A percentile compares a stretch with the other conserved stretches of the same genome.
phyloP scores from a whole-genome alignment of 2,329 filamentous ascomycete genomes.

The Laburnicola sp. region DNA sequence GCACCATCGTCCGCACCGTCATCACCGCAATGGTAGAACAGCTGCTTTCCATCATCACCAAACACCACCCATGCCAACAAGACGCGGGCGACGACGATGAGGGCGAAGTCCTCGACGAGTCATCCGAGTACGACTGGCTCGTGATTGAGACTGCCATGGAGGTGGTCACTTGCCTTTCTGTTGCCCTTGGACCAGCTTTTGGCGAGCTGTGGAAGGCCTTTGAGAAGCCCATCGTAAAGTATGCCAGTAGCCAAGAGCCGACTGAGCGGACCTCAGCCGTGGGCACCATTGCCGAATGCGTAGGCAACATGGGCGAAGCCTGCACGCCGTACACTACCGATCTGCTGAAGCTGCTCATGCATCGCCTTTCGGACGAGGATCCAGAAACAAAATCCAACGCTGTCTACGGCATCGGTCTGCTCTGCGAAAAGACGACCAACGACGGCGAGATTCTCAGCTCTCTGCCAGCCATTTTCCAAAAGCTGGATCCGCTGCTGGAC shows the following conservation, averaged over 20 bases:
- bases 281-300: slow-evolving; percentile 88
- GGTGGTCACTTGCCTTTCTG: slow-evolving; percentile 80
- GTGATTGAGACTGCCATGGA: slow-evolving; percentile 94
- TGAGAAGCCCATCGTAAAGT: slow-evolving; percentile 87
- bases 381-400: slow-evolving; percentile 93
- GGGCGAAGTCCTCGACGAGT: slow-evolving; percentile 68
- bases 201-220: slow-evolving; percentile 93
- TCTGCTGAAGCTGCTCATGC: slow-evolving; percentile 78
- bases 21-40: slow-evolving; percentile 71
- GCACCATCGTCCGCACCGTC: slow-evolving; percentile 64
- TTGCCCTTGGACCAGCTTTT: slow-evolving; percentile 79
- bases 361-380: slow-evolving; percentile 87
- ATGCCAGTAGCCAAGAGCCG: slow-evolving; percentile 80
- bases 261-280: slow-evolving; percentile 88
- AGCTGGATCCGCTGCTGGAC: slow-evolving; percentile 82
- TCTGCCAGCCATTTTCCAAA: slow-evolving; percentile 76
- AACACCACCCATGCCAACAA: slow-evolving; percentile 89
- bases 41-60: slow-evolving; percentile 78
- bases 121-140: slow-evolving; percentile 96
- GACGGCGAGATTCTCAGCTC: slow-evolving; percentile 71
- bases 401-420: slow-evolving; percentile 84
- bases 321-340: slow-evolving; percentile 78
- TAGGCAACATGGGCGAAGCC: slow-evolving; percentile 78
- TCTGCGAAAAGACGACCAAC: slow-evolving; percentile 80
- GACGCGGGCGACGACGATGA: slow-evolving; percentile 81